Evolutionary conservation across 805 yeast genomes (phyloP).

Genomic region (Metschnikowia hibisci): DNA sequence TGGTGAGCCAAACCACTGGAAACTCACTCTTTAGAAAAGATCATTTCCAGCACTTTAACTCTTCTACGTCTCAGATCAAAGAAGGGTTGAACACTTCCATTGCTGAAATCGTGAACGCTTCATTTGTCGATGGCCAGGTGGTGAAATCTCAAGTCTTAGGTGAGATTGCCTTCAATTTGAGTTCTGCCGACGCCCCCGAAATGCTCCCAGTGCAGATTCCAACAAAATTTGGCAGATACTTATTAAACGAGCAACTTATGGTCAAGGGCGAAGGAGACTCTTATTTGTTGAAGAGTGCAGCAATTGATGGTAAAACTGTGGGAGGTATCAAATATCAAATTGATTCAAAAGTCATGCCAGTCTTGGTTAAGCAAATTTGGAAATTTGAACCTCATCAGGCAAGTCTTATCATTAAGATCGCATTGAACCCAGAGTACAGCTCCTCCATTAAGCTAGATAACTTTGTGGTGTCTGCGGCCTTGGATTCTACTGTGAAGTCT

Average conservation of each 20-base stretch:
- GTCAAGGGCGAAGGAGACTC: slow-evolving; percentile 24
- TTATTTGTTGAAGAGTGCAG: slow-evolving; percentile 45
- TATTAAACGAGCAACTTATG: slow-evolving; percentile 37
- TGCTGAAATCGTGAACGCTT: slow-evolving; percentile 81
- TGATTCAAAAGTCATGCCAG: slow-evolving; percentile 51
- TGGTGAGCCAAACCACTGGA: slow-evolving; percentile 40
- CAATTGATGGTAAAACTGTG: slow-evolving; percentile 59
- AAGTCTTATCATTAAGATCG: slow-evolving; percentile 72
- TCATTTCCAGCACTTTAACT: slow-evolving; percentile 35
- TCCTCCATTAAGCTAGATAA: slow-evolving; percentile 49
- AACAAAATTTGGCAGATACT: slow-evolving; percentile 48
- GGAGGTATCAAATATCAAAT: slow-evolving; percentile 79
- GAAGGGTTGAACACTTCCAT: slow-evolving; percentile 74
- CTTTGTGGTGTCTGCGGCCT: slow-evolving; percentile 56
- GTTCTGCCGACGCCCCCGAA: slow-evolving; percentile 24
- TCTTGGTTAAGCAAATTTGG: slow-evolving; percentile 80
- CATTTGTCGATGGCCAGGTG: slow-evolving; percentile 63
- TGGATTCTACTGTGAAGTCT: slow-evolving; percentile 55
- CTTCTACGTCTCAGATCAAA: slow-evolving; percentile 10
- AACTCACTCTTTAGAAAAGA: slow-evolving; percentile 44
- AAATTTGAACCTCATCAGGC: slow-evolving; percentile 82
- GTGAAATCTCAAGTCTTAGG: slow-evolving; percentile 66
- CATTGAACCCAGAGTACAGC: slow-evolving; percentile 47
- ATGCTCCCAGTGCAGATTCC: slow-evolving; percentile 39
- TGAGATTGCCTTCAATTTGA: slow-evolving; percentile 79